phyloP scores from a whole-genome alignment of 2,329 filamentous ascomycete genomes.

The Aspergillus versicolor region DNA sequence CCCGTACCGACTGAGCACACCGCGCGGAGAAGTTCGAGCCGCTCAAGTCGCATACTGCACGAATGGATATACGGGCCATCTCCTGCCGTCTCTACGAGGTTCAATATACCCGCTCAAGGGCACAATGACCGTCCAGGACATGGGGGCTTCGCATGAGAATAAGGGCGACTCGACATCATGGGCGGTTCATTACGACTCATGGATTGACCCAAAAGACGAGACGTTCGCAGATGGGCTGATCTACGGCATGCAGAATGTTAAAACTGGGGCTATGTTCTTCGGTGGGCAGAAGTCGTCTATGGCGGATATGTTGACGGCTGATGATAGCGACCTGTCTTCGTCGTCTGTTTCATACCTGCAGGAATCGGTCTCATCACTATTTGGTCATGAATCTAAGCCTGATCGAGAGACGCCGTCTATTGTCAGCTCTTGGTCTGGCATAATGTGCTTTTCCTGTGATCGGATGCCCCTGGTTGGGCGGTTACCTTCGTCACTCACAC shows the following conservation, averaged over 20 bases:
- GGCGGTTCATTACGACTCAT: constrained; percentile 30
- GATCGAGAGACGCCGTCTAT: constrained; percentile 5
- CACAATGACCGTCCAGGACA: constrained; percentile 45
- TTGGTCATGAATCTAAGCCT: constrained; percentile 11
- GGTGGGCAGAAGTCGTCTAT: constrained; percentile 25
- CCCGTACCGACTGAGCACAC: constrained; percentile 33
- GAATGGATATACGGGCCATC: constrained; percentile 43
- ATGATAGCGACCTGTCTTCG: constrained; percentile 22
- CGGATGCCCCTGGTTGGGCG: constrained; percentile 53
- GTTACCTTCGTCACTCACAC: constrained; percentile 43
- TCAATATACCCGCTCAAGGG: constrained; percentile 41
- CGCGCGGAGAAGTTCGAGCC: constrained; percentile 36
- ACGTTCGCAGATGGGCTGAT: constrained; percentile 22
- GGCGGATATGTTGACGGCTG: constrained; percentile 18
- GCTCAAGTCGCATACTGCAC: constrained; percentile 44
- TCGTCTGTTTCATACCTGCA: constrained; percentile 20
- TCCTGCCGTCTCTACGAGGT: constrained; percentile 42
- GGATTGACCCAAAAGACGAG: constrained; percentile 15
- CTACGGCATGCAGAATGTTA: constrained; percentile 27
- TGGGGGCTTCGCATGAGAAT: constrained; percentile 23
- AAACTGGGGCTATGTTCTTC: constrained; percentile 28
- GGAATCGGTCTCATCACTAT: constrained; percentile 20
- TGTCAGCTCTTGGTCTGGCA: constrained; percentile 34
- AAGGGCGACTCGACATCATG: constrained; percentile 22
- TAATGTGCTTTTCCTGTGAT: constrained; percentile 54